These are phyloP conservation scores for Leccinum longicurvipes DNA, from an alignment of 768 basidiomycete genomes.

Conservation along the genomic window DNA sequence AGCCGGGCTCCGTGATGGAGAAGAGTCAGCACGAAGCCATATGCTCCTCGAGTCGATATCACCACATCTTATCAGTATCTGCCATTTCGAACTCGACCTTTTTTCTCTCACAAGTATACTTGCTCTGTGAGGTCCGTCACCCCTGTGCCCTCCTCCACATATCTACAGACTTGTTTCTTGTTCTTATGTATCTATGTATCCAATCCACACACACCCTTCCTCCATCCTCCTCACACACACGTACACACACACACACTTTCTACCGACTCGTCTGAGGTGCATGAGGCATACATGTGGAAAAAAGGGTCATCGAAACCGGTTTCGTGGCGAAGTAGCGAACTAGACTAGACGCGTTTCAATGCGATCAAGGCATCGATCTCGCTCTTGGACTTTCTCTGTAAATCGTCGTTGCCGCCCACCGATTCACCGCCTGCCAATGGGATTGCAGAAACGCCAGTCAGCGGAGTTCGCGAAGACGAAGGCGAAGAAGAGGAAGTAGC, in stretches of 20 bases:
- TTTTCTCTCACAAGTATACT: too few species aligned
- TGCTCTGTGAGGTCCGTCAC: neutral
- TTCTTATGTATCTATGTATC: too few species aligned
- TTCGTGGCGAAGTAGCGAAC: neutral
- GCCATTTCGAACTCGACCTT: too few species aligned
- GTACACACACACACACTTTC: neutral
- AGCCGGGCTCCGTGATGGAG: too few species aligned
- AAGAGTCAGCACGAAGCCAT: too few species aligned
- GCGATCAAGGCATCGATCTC: conserved; percentile 13
- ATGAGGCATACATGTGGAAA: conserved; percentile 2
- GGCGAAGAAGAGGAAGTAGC: neutral
- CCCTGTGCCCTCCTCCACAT: neutral
- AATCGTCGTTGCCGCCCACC: conserved; percentile 22
- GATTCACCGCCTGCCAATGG: conserved; percentile 13
- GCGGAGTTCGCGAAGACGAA: neutral
- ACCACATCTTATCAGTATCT: too few species aligned
- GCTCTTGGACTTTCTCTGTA: conserved; percentile 3
- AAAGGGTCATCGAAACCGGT: neutral
- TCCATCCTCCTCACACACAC: neutral
- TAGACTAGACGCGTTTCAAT: neutral
- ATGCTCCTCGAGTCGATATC: too few species aligned
- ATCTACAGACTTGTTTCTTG: neutral
- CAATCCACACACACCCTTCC: neutral
- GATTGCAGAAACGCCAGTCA: neutral
- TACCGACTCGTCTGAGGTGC: neutral